These are phyloP conservation scores for Thielaviopsis populi DNA, from an alignment of 2,329 filamentous ascomycete species.

Conservation along the genomic window DNA sequence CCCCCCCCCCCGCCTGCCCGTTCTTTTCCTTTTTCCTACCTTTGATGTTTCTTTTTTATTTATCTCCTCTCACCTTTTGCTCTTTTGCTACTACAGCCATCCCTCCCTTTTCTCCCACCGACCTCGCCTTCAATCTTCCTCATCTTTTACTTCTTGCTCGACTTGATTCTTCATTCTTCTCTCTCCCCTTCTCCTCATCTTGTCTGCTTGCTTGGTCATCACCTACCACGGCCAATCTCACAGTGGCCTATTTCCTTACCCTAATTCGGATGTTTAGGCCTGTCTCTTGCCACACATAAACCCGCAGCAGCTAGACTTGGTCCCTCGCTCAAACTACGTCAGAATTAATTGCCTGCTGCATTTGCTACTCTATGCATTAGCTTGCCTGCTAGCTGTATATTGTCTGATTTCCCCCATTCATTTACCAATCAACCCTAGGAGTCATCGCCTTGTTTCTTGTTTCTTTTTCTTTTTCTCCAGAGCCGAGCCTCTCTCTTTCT, in stretches of 20 bases:
- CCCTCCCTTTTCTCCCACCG: background rate
- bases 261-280: constrained; percentile 9
- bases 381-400: constrained; percentile 12
- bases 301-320: background rate
- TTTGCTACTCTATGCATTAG: constrained; percentile 7
- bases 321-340: constrained; percentile 1
- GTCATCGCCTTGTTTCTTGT: constrained; percentile 6
- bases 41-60: background rate
- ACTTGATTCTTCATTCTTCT: constrained; percentile 15
- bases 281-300: constrained; percentile 4
- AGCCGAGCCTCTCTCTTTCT: background rate
- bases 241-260: background rate
- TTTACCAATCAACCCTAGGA: constrained; percentile 1
- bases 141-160: constrained; percentile 10
- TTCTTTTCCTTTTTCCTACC: constrained; percentile 10
- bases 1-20: background rate
- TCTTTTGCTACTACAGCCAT: background rate
- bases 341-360: constrained; percentile 11
- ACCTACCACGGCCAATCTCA: constrained; percentile 5
- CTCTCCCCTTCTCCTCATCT: constrained; percentile 11
- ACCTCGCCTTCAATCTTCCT: background rate
- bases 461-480: constrained; percentile 12
- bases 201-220: background rate
- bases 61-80: background rate
- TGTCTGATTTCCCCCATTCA: constrained; percentile 6